These are phyloP conservation scores for Suhomyces sp. DNA, from an alignment of 805 yeast species.

Conservation along the genomic window DNA sequence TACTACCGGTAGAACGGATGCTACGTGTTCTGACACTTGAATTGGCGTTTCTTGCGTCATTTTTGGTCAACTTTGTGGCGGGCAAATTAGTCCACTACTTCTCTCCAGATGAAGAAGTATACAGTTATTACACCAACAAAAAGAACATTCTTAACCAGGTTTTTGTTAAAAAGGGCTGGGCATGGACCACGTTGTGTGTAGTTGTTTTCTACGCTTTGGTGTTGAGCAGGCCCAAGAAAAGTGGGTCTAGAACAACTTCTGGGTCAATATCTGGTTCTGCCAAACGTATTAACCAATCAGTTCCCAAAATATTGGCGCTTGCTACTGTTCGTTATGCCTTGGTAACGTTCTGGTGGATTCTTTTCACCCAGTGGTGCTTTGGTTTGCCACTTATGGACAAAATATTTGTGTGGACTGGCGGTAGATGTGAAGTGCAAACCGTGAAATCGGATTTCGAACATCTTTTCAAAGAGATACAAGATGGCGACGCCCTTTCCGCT, in stretches of 20 bases:
- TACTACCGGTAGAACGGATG: conserved; percentile 1
- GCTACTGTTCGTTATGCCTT: conserved; percentile 45
- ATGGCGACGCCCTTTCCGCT: conserved; percentile 1
- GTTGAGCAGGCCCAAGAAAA: conserved; percentile 1
- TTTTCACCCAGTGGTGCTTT: conserved; percentile 85
- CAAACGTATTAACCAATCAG: not conserved
- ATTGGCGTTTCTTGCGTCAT: conserved; percentile 30
- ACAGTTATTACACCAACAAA: conserved; percentile 58
- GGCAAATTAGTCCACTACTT: conserved; percentile 51
- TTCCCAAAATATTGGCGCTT: conserved; percentile 3
- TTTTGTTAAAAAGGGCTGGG: conserved; percentile 91
- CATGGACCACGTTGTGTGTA: conserved; percentile 63
- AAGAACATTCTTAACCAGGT: conserved; percentile 65
- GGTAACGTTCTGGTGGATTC: conserved; percentile 77
- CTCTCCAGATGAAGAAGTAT: conserved; percentile 46
- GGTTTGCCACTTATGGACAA: conserved; percentile 89
- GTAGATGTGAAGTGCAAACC: conserved; percentile 52
- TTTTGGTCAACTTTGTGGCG: conserved; percentile 40
- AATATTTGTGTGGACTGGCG: conserved; percentile 79
- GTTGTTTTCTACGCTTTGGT: conserved; percentile 25
- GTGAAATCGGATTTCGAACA: conserved; percentile 6
- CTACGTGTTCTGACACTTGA: conserved; percentile 22
- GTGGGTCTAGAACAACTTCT: no score
- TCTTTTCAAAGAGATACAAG: conserved; percentile 11
- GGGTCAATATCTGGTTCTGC: conserved; percentile 1